Evolutionary conservation across 2,329 filamentous ascomycete species (phyloP).

Genomic region (Colletotrichum sp.): DNA sequence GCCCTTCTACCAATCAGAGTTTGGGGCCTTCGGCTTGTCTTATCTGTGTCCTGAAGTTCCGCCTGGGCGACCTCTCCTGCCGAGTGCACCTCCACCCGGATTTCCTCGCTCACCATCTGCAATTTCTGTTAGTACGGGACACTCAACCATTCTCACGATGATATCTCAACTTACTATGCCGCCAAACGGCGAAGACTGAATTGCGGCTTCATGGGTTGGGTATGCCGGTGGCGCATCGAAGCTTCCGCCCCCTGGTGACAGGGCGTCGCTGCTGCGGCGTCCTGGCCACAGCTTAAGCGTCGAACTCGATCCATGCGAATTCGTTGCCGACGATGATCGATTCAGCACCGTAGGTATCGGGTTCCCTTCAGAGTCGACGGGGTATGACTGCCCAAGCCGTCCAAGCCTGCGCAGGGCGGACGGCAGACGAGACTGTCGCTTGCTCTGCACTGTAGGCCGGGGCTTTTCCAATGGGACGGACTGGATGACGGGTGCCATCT

Average conservation of each 20-base stretch:
- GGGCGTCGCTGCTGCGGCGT: conserved; percentile 20
- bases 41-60: conserved; percentile 24
- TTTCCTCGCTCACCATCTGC: conserved; percentile 56
- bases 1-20: not conserved
- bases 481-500: conserved; percentile 58
- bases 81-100: conserved; percentile 56
- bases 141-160: not conserved
- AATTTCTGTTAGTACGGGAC: not conserved
- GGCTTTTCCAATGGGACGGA: conserved; percentile 26
- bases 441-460: conserved; percentile 18
- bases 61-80: conserved; percentile 5
- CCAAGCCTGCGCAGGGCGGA: conserved; percentile 4
- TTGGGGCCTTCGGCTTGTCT: conserved; percentile 16
- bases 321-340: conserved; percentile 25
- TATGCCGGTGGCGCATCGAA: conserved; percentile 20
- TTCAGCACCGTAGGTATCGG: conserved; percentile 29
- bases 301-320: conserved; percentile 33
- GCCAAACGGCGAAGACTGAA: conserved; percentile 39
- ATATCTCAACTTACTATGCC: conserved; percentile 56
- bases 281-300: conserved; percentile 37
- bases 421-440: not conserved
- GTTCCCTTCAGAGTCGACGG: conserved; percentile 33
- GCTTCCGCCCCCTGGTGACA: conserved; percentile 10
- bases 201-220: conserved; percentile 16
- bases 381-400: conserved; percentile 13